These are phyloP conservation scores for Solanum bukasovii DNA, from an alignment of 257 asterid genomes.

Conservation along the genomic window DNA sequence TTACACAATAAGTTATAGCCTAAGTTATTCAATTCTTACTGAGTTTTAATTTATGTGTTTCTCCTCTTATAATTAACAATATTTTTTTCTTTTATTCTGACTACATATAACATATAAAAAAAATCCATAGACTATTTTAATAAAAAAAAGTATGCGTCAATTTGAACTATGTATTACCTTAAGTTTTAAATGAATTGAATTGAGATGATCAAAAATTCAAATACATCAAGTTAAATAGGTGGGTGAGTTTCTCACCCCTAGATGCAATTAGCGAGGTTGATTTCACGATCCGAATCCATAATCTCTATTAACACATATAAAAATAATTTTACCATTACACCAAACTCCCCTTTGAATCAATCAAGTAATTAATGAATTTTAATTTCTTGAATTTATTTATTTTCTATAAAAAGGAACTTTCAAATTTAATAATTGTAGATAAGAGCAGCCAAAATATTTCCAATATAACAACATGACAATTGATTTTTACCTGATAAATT, in stretches of 20 bases:
- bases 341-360: not conserved
- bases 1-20: not conserved
- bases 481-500: not conserved
- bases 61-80: not conserved
- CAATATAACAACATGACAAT: not conserved
- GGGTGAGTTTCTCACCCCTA: not conserved
- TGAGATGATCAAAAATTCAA: not conserved
- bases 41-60: not conserved
- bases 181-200: not conserved
- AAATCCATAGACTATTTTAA: too few species aligned
- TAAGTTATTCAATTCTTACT: not conserved
- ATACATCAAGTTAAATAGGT: not conserved
- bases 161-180: not conserved
- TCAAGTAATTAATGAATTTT: too few species aligned
- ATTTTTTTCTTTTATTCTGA: not conserved
- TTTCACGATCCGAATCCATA: not conserved
- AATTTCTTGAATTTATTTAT: too few species aligned
- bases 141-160: not conserved
- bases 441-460: not conserved
- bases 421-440: not conserved
- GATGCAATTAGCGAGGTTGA: not conserved
- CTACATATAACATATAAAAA: not conserved
- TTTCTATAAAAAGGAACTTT: not conserved
- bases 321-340: not conserved
- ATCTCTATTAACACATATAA: too few species aligned